A percentile compares a stretch with the other conserved stretches of the same genome.
These are phyloP conservation scores for Leptographium radiaticola DNA, from an alignment of 2,329 filamentous ascomycete species.

Conservation along the genomic window DNA sequence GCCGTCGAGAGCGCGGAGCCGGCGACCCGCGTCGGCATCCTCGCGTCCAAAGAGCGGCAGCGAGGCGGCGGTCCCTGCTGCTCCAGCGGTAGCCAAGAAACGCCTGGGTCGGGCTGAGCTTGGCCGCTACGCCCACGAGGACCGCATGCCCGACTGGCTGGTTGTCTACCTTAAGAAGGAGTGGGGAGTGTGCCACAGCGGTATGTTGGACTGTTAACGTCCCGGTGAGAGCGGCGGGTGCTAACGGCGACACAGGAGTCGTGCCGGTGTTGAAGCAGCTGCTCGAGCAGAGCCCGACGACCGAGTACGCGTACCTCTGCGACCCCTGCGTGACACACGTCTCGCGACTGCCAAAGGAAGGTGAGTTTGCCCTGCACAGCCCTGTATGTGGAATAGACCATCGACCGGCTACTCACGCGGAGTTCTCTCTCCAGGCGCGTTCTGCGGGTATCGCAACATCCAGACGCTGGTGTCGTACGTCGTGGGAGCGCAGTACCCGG, in stretches of 20 bases:
- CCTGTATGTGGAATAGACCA: no score
- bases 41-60: neutral
- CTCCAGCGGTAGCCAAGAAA: neutral
- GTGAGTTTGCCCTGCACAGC: constrained; percentile 19
- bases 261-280: constrained; percentile 50
- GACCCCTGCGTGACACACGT: constrained; percentile 64
- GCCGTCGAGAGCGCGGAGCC: neutral
- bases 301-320: constrained; percentile 66
- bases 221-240: neutral
- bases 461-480: constrained; percentile 83
- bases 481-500: constrained; percentile 40
- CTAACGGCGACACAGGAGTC: constrained; percentile 27
- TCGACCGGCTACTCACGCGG: neutral
- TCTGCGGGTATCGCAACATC: constrained; percentile 91
- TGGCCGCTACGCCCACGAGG: constrained; percentile 59
- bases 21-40: neutral
- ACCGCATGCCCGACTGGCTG: constrained; percentile 61
- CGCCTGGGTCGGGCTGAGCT: constrained; percentile 43
- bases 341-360: constrained; percentile 67
- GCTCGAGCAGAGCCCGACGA: constrained; percentile 49
- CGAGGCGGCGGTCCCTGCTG: neutral
- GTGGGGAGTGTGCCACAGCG: constrained; percentile 40
- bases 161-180: constrained; percentile 46
- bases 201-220: constrained; percentile 18
- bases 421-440: constrained; percentile 45